Percentiles rank a stretch among this genome's conserved stretches.
Conservation (phyloP, 2,329 filamentous ascomycete species). For the Colletotrichum sp. region DNA sequence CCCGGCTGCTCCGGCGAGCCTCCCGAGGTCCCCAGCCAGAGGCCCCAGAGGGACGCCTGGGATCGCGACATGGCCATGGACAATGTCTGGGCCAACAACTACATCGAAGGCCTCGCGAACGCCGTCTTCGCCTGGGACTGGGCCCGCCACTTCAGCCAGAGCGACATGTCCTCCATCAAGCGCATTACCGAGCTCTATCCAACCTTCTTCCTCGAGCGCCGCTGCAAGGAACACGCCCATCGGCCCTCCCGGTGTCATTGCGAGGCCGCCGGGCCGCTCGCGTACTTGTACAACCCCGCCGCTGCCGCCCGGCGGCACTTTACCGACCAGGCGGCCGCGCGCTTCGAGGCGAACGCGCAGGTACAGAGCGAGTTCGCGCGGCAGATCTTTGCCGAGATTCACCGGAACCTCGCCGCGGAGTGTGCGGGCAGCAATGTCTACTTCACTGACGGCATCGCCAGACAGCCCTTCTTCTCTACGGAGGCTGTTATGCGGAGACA, state of each 20-base stretch:
- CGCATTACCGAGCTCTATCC: background rate
- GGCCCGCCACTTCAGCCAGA: background rate
- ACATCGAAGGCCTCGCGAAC: background rate
- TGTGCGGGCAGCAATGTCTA: background rate
- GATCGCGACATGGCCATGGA: background rate
- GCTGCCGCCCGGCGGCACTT: constrained; percentile 4
- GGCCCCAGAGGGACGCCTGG: constrained; percentile 3
- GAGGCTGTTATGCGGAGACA: background rate
- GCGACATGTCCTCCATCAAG: background rate
- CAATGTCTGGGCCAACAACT: constrained; percentile 4
- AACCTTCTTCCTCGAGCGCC: constrained; percentile 8
- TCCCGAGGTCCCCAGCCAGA: constrained; percentile 2
- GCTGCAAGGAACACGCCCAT: constrained; percentile 19
- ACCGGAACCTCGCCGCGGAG: background rate
- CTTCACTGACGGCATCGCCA: constrained; percentile 6
- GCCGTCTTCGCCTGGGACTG: background rate
- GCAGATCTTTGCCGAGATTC: background rate
- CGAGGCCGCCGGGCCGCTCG: constrained; percentile 11
- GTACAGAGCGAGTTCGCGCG: background rate
- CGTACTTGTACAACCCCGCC: constrained; percentile 19
- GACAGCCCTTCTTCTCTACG: constrained; percentile 7
- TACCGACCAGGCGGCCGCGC: background rate
- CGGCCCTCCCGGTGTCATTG: constrained; percentile 2
- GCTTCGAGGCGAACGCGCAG: background rate
- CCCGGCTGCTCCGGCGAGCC: constrained; percentile 18